A percentile compares a stretch with the other conserved stretches of the same genome.
These are phyloP conservation scores for Pueraria montana DNA, from an alignment of 306 rosid genomes.

Conservation along the genomic window DNA sequence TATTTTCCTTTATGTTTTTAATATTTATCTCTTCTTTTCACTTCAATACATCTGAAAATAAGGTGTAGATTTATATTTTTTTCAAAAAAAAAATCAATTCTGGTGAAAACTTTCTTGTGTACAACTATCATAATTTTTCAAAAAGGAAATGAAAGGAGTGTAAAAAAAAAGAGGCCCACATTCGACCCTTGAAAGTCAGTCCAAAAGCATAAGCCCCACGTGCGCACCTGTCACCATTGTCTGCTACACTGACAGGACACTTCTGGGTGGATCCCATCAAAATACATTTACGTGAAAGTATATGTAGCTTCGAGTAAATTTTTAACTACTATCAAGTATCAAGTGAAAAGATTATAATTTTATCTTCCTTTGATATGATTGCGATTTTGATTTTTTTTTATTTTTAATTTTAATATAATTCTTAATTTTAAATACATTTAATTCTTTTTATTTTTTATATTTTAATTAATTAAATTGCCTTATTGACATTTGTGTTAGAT, in stretches of 20 bases:
- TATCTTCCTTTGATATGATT: too few species aligned
- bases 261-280: conserved; percentile 13
- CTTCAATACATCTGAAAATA: background rate
- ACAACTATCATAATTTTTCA: background rate
- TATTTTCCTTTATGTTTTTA: too few species aligned
- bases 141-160: background rate
- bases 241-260: conserved; percentile 20
- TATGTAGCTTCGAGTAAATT: background rate
- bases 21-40: background rate
- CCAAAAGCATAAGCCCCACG: conserved; percentile 41
- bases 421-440: too few species aligned
- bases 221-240: conserved; percentile 42
- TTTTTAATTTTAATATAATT: too few species aligned
- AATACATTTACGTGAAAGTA: background rate
- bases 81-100: background rate
- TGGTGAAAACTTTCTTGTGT: background rate
- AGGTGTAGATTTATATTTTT: background rate
- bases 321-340: background rate
- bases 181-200: background rate
- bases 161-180: background rate
- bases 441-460: too few species aligned
- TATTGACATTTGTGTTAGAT: too few species aligned
- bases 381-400: too few species aligned
- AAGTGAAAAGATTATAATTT: too few species aligned
- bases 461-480: too few species aligned